phyloP scores from a whole-genome alignment of 164 flowering plant genomes.

The Cinnamomum chago region DNA sequence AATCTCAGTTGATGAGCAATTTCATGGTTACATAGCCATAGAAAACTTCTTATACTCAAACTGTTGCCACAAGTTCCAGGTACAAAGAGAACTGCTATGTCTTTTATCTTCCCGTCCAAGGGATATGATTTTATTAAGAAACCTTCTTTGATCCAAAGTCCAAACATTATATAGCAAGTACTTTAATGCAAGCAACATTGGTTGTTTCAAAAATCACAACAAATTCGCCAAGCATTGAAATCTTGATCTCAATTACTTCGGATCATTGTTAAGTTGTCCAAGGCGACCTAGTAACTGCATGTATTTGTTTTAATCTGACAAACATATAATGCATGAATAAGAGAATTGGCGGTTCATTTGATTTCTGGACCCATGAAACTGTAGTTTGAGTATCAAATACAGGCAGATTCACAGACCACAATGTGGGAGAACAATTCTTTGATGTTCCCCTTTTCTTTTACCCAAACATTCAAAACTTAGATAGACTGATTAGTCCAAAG shows the following conservation, averaged over 20 bases:
- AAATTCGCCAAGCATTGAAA: too few relatives aligned
- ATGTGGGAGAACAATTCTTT: not conserved
- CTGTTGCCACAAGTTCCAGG: not conserved
- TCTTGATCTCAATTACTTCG: not conserved
- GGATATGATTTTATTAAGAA: not conserved
- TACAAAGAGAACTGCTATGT: not conserved
- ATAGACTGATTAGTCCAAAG: not conserved
- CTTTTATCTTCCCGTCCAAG: not conserved
- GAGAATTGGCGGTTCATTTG: not conserved
- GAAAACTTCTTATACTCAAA: not conserved
- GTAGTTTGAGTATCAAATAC: not conserved
- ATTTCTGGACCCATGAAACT: not conserved
- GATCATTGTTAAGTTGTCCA: not conserved
- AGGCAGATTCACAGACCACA: not conserved
- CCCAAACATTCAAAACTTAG: too few relatives aligned
- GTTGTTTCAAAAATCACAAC: not conserved
- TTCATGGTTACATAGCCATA: not conserved
- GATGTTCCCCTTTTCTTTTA: not conserved
- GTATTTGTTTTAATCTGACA: not conserved
- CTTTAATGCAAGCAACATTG: not conserved
- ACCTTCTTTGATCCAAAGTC: not conserved
- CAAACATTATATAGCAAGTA: not conserved
- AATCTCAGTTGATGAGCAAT: not conserved
- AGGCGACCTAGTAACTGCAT: not conserved
- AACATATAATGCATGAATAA: not conserved